These are phyloP conservation scores for Gautieria morchelliformis DNA, from an alignment of 768 basidiomycete genomes.

Conservation along the genomic window DNA sequence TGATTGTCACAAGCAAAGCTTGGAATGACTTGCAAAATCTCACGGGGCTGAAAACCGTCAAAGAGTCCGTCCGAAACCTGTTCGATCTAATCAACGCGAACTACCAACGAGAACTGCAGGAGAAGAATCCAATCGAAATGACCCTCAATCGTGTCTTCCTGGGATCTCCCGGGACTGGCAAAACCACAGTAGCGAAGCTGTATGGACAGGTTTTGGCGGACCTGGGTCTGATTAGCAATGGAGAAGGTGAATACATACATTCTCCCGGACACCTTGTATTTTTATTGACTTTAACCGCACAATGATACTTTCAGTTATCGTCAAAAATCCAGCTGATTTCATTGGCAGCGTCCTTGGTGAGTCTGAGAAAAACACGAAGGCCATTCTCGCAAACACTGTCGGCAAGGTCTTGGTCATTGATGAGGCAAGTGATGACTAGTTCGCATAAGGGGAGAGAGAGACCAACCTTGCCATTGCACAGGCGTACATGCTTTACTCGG, in stretches of 20 bases:
- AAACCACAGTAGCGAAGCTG: slow-evolving; percentile 58
- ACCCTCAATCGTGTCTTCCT: slow-evolving; percentile 59
- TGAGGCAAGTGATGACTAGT: slow-evolving; percentile 32
- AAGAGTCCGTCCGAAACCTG: slow-evolving; percentile 40
- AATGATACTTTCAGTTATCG: slow-evolving; percentile 34
- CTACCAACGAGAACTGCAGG: slow-evolving; percentile 49
- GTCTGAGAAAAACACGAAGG: slow-evolving; percentile 57
- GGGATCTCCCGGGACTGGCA: slow-evolving; percentile 63
- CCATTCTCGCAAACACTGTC: slow-evolving; percentile 44
- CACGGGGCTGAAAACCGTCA: slow-evolving; percentile 49
- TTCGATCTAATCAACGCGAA: slow-evolving; percentile 40
- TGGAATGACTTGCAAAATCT: slow-evolving; percentile 45
- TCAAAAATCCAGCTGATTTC: slow-evolving; percentile 64
- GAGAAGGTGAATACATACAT: slow-evolving; percentile 42
- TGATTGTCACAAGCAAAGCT: slow-evolving; percentile 32
- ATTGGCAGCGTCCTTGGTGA: slow-evolving; percentile 48
- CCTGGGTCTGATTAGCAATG: slow-evolving; percentile 56
- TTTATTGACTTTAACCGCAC: too few relatives aligned
- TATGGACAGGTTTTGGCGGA: slow-evolving; percentile 58
- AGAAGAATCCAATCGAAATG: slow-evolving; percentile 41
- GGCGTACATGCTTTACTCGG: slow-evolving; percentile 56
- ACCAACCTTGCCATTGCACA: too few relatives aligned
- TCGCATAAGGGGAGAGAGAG: background rate
- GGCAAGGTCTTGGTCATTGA: slow-evolving; percentile 68
- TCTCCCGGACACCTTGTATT: background rate